These are phyloP conservation scores for Hypoxylon fuscum DNA, from an alignment of 495 filamentous ascomycete species.

Conservation along the genomic window DNA sequence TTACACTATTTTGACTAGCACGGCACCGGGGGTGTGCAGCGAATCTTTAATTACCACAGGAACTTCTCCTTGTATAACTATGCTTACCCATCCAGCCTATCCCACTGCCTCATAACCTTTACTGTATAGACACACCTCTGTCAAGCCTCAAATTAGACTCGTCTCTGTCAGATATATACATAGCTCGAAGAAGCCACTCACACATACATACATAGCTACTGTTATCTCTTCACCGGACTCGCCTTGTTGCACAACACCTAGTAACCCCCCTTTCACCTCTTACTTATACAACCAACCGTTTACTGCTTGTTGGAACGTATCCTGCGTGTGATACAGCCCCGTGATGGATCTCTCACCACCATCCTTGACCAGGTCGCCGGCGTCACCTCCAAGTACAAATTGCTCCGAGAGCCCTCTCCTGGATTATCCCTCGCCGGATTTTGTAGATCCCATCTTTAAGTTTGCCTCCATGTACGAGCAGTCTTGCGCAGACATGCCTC, in stretches of 20 bases:
- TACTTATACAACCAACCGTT: constrained; percentile 35
- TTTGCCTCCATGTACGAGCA: constrained; percentile 56
- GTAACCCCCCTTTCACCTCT: no score
- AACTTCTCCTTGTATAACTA: constrained; percentile 35
- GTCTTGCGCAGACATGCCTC: constrained; percentile 48
- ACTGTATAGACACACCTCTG: constrained; percentile 35
- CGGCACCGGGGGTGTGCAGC: constrained; percentile 29
- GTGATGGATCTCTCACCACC: constrained; percentile 60
- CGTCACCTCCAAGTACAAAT: constrained; percentile 57
- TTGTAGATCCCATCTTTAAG: constrained; percentile 58
- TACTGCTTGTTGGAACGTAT: constrained; percentile 33
- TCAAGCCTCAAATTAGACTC: constrained; percentile 26
- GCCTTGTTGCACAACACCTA: no score
- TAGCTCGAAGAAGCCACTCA: constrained; percentile 29
- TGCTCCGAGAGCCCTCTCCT: constrained; percentile 58
- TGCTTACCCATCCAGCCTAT: constrained; percentile 35
- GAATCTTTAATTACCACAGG: constrained; percentile 9
- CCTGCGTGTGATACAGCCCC: constrained; percentile 38
- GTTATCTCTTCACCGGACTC: no score
- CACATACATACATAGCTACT: constrained; percentile 7
- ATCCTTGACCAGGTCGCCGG: constrained; percentile 57
- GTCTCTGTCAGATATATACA: constrained; percentile 16
- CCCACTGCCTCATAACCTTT: constrained; percentile 32
- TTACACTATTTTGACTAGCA: constrained; percentile 31
- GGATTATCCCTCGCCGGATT: constrained; percentile 56